A percentile compares a stretch with the other conserved stretches of the same genome.
phyloP scores from a whole-genome alignment of 208 protist species.

The Angomonas deanei region DNA sequence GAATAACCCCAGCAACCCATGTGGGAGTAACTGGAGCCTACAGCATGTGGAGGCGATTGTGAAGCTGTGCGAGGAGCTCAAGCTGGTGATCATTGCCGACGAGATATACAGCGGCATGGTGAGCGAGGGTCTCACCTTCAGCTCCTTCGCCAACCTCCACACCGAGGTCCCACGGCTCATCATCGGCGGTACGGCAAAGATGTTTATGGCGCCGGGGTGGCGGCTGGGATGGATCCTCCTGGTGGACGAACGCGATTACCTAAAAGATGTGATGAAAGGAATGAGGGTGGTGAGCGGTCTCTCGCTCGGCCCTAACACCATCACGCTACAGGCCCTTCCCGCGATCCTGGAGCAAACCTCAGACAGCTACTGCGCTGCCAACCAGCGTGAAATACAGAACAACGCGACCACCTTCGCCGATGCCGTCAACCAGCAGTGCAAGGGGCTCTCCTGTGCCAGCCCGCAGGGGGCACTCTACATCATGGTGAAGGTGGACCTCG shows the following conservation, averaged over 20 bases:
- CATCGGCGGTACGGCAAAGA: conserved; percentile 28
- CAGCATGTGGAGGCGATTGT: conserved; percentile 63
- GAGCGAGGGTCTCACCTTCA: conserved; percentile 23
- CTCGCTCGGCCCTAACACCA: conserved; percentile 21
- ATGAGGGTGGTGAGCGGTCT: conserved; percentile 25
- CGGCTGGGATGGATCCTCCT: conserved; percentile 18
- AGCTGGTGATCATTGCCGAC: conserved; percentile 29
- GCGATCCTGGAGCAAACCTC: background rate
- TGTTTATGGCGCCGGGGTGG: conserved; percentile 24
- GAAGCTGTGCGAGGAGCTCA: conserved; percentile 38
- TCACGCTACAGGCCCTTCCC: conserved; percentile 7
- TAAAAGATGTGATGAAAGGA: conserved; percentile 17
- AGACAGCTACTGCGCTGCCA: no score
- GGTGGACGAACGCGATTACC: conserved; percentile 18
- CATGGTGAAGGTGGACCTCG: background rate
- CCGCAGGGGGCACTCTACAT: background rate
- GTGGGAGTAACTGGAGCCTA: conserved; percentile 83
- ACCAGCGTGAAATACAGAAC: background rate
- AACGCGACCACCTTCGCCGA: background rate
- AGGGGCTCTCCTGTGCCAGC: background rate
- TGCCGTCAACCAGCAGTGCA: background rate
- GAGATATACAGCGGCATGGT: conserved; percentile 48
- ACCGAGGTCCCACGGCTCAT: conserved; percentile 22
- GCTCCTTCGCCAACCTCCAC: conserved; percentile 32
- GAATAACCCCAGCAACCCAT: conserved; percentile 95